Evolutionary conservation across 176 grass and related monocot genomes (phyloP).

Genomic region (Carex kokanica): DNA sequence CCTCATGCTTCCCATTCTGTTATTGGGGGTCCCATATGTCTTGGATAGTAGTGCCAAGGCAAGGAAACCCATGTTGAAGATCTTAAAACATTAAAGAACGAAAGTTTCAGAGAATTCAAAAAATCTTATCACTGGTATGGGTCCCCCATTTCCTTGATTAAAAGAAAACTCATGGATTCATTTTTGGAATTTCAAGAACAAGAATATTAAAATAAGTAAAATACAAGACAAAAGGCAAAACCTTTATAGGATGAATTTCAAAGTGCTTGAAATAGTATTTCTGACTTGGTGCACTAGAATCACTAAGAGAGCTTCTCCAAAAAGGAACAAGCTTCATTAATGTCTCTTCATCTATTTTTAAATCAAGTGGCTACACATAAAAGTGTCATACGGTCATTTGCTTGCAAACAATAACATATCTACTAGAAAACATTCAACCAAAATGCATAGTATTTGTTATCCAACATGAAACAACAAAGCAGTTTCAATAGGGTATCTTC

Average conservation of each 20-base stretch:
- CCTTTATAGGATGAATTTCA: slow-evolving; percentile 92
- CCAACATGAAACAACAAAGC: slow-evolving; percentile 12
- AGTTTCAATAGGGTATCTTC: neutral
- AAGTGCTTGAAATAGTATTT: slow-evolving; percentile 80
- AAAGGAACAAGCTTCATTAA: slow-evolving; percentile 90
- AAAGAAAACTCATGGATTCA: neutral
- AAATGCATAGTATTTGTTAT: slow-evolving; percentile 23
- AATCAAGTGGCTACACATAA: slow-evolving; percentile 60
- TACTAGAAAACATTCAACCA: neutral
- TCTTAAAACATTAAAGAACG: neutral
- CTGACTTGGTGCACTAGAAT: slow-evolving; percentile 42
- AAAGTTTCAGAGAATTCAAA: neutral
- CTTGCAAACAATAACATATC: neutral
- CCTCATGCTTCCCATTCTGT: neutral
- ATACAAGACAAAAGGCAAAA: slow-evolving; percentile 29
- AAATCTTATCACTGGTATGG: neutral
- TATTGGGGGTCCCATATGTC: neutral
- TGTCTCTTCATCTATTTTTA: slow-evolving; percentile 80
- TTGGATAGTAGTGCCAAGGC: neutral
- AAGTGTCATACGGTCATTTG: slow-evolving; percentile 21
- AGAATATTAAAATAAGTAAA: slow-evolving; percentile 25
- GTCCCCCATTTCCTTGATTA: neutral
- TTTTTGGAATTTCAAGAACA: neutral
- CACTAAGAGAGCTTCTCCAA: slow-evolving; percentile 73
- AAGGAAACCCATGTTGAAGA: neutral